Base-by-base conservation (phyloP, 345 rosid species). In the Brassica carinata region DNA sequence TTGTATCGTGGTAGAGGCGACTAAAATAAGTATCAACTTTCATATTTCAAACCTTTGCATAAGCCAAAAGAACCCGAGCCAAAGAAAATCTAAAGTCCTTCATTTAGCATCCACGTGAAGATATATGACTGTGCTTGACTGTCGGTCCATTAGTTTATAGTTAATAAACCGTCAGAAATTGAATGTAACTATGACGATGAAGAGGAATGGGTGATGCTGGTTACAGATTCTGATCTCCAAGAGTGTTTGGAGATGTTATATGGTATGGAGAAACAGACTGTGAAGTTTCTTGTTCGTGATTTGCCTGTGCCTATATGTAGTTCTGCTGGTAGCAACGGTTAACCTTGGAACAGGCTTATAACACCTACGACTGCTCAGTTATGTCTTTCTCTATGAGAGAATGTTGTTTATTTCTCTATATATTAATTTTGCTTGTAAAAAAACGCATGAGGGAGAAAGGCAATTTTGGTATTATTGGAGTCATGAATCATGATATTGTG, bases 151-250 rank as follows among this genome's bases (percentile, higher is more conserved):
- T 57, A 55, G 2, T 57, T 57, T 17, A 57, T 2, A 26, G 62
- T 0, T 57, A 17, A 17, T 6, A 8, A 55, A 55, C 61, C 1
- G 61, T 55, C 61, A 6, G 26, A 57, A 17, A 17, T 17, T 2
- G 26, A 2, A 57, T 57, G 27, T n/a, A 15, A 96, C 78, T 81
- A 93, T 15, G 99, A 93, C 5, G 99, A 96, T 6, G 99, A 96
- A 78, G 93, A 92, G 9, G 98, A 96, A 80, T 96, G 98, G 98
- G 98, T 96, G 82, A 66, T 96, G 89, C 64, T 93, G 62, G 87
- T 86, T 68, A 88, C 79, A 45, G 94, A 93, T 66, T 89, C 87
- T 1, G 99, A 96, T 87, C 88, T 92, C 67, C 91, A 89, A 79
- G 99, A 93, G 83, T 96, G 96, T 70, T 72, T 93, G 14, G 98